phyloP scores from a whole-genome alignment of 1,139 yeast species.

The Geotrichum bryndzae region DNA sequence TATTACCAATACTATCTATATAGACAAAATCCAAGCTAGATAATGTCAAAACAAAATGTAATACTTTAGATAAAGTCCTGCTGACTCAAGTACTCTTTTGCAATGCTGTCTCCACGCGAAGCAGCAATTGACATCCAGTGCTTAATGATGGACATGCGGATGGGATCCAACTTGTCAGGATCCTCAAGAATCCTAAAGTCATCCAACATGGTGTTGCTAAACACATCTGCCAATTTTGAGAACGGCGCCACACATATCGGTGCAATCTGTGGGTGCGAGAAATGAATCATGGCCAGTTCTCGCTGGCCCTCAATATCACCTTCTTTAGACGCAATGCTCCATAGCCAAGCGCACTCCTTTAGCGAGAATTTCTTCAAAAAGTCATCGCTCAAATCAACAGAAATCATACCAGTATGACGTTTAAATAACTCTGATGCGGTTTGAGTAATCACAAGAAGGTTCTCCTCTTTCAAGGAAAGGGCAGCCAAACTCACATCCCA shows the following conservation, averaged over 20 bases:
- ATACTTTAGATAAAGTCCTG: not conserved
- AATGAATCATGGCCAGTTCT: conserved; percentile 32
- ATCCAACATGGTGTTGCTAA: conserved; percentile 23
- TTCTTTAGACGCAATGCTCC: conserved; percentile 32
- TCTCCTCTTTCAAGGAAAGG: conserved; percentile 33
- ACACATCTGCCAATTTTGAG: conserved; percentile 25
- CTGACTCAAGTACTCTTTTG: conserved; percentile 27
- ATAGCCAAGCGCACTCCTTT: conserved; percentile 30
- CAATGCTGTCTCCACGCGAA: conserved; percentile 30
- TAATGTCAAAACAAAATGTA: not conserved
- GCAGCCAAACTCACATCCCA: conserved; percentile 39
- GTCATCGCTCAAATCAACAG: conserved; percentile 6
- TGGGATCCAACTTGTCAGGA: conserved; percentile 28
- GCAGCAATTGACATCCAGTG: conserved; percentile 34
- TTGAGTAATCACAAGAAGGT: conserved; percentile 30
- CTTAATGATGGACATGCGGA: conserved; percentile 31
- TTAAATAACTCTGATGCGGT: conserved; percentile 34
- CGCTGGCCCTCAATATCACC: conserved; percentile 31
- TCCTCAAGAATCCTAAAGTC: not conserved
- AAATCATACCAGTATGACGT: conserved; percentile 29
- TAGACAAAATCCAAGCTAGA: not conserved
- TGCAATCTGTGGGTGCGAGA: conserved; percentile 32
- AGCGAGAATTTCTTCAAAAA: conserved; percentile 26
- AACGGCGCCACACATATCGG: conserved; percentile 27
- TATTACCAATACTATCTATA: not conserved